phyloP scores from a whole-genome alignment of 495 filamentous ascomycete genomes.

The Hyaloscypha variabilis region DNA sequence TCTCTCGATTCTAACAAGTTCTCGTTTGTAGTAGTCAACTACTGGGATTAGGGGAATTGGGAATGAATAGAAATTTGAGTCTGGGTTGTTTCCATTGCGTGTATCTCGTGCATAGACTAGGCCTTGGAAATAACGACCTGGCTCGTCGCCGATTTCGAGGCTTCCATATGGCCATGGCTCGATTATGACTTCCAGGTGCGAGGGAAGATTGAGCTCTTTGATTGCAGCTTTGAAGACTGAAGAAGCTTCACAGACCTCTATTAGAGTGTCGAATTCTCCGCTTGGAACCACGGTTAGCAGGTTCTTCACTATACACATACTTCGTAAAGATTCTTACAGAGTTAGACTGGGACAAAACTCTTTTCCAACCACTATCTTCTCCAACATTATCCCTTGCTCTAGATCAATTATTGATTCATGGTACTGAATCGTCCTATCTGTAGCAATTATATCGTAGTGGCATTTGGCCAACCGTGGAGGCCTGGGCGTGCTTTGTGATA shows the following conservation, averaged over 20 bases:
- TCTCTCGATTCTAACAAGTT: constrained; percentile 55
- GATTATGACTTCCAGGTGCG: constrained; percentile 59
- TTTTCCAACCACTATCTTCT: constrained; percentile 56
- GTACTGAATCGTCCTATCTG: constrained; percentile 58
- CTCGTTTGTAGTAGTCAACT: constrained; percentile 52
- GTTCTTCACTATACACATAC: neutral
- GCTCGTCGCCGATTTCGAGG: constrained; percentile 31
- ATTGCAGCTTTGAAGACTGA: constrained; percentile 48
- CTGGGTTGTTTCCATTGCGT: constrained; percentile 17
- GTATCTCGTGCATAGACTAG: constrained; percentile 46
- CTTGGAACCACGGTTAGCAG: constrained; percentile 35
- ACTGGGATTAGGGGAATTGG: constrained; percentile 34
- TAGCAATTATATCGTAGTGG: constrained; percentile 65
- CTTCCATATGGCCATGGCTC: constrained; percentile 54
- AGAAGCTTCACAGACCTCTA: constrained; percentile 59
- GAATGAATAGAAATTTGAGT: constrained; percentile 34
- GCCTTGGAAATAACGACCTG: constrained; percentile 20
- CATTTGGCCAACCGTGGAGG: constrained; percentile 58
- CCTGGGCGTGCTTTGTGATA: neutral
- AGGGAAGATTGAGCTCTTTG: constrained; percentile 60
- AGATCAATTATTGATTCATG: constrained; percentile 67
- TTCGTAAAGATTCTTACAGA: constrained; percentile 44
- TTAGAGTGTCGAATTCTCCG: constrained; percentile 62
- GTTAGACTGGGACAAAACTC: constrained; percentile 63
- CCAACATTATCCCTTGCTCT: constrained; percentile 44